Evolutionary conservation across 2,329 filamentous ascomycete genomes (phyloP), one percentile per base, ranked within the genome.

Genomic region (Dothiorella sarmentorum): DNA sequence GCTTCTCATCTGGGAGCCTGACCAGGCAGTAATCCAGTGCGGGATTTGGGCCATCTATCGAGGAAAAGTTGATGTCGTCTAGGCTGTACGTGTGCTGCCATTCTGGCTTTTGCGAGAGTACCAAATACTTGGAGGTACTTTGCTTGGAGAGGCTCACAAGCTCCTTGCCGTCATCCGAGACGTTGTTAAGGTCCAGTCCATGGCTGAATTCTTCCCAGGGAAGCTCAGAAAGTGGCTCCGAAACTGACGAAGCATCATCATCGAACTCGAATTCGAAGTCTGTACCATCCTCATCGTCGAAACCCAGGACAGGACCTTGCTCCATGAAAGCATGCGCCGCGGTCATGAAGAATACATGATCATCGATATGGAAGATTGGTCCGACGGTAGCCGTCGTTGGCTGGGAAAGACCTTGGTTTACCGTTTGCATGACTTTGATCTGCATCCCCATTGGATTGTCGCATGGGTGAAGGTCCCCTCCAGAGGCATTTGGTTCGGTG

Each of bases 11-110:
- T n/a, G n/a, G n/a, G n/a, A n/a, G n/a, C n/a, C n/a, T 10, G 17
- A 42, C 22, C 7, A 29, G 11, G n/a, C 24, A 52, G 29, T 61
- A 62, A 44, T 62, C 59, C 15, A 61, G 45, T 47, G 57, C 43
- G 7, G 62, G 59, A 15, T 15, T 10, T 15, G 31, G 43, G 43
- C 62, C 20, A 38, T 58, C 52, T 7, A 52, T 40, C 0, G 58
- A 52, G 7, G 58, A 55, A 3, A 60, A 53, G 42, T 15, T 49
- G 37, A 37, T 37, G 60, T 15, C 43, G 7, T 24, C 51, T 47
- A 1, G 45, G 18, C 11, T 42, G n/a, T n/a, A 62, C 17, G 11
- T 18, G 13, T 9, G 31, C 5, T 7, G 17, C n/a, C 5, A 4
- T 13, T n/a, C 20, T 1, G 47, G n/a, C n/a, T n/a, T n/a, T n/a